Evolutionary conservation across 108 stramenopile genomes (phyloP).

Genomic region (Cyclotella sp.): DNA sequence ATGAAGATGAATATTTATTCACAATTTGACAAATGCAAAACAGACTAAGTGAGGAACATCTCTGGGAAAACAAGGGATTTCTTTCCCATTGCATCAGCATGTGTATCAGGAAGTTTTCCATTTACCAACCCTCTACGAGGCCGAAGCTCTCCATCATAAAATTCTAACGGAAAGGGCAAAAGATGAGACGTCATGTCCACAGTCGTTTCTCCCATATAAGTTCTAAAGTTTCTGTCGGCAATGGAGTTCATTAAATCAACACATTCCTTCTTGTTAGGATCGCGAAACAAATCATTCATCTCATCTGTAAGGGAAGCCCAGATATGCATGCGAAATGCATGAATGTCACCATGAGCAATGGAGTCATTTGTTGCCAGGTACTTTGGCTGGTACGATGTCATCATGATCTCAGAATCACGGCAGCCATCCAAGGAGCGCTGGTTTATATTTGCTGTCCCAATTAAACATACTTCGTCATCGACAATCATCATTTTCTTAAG

Average conservation of each 20-base stretch:
- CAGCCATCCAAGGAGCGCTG: conserved; percentile 66
- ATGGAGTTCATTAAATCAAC: conserved; percentile 46
- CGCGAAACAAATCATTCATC: conserved; percentile 54
- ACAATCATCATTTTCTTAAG: conserved; percentile 75
- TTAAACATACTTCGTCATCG: conserved; percentile 66
- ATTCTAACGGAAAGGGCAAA: conserved; percentile 45
- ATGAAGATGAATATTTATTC: not conserved
- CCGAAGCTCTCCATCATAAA: conserved; percentile 33
- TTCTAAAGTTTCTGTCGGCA: conserved; percentile 52
- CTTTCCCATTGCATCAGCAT: conserved; percentile 46
- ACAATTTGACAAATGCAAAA: not conserved
- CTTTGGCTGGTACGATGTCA: conserved; percentile 57
- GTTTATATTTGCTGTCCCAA: conserved; percentile 76
- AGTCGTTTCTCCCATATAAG: conserved; percentile 39
- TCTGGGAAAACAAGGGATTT: conserved; percentile 48
- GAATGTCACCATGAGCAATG: conserved; percentile 50
- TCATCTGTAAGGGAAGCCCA: conserved; percentile 52
- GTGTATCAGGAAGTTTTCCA: conserved; percentile 51
- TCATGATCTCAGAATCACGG: conserved; percentile 67
- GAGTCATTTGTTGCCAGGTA: conserved; percentile 47
- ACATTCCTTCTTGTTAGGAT: conserved; percentile 52
- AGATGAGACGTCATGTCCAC: conserved; percentile 53
- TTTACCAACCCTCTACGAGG: conserved; percentile 40
- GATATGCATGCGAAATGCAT: conserved; percentile 51
- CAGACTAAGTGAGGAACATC: conserved; percentile 42